Evolutionary conservation across 345 rosid species (phyloP), one percentile per base, ranked within the genome.

Genomic region (Cardamine resedifolia): DNA sequence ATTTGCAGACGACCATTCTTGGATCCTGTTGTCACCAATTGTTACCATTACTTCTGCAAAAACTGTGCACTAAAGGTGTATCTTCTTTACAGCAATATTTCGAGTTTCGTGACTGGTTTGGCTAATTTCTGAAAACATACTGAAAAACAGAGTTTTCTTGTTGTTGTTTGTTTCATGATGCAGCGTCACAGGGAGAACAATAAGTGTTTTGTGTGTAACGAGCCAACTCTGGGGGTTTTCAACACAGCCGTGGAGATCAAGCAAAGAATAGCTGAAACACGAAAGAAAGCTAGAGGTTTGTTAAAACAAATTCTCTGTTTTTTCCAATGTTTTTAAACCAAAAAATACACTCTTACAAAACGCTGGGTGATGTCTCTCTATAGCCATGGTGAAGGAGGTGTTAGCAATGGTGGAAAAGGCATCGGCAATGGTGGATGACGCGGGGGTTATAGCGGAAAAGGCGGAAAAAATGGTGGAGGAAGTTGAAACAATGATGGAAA

Each of bases 11-110:
- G 75, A 30, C 86, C 85, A 2, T 91, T 87, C 81, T 83, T 79
- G 51, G 84, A 87, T 82, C 96, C 91, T 28, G 85, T 89, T 28
- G 78, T 87, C 38, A 89, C 93, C 0, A 87, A 81, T 31, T 91
- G 96, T 83, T 76, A 80, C 57, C 96, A 89, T 71, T 87, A 85
- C 78, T 91, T 91, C 67, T 91, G 91, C 18, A 80, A 86, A 70
- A 85, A 79, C 44, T 91, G 96, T 62, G 93, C 96, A 68, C 76
- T 86, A 45, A 84, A 85, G 97, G 97, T 88, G 45, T 27, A 5
- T 28, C 20, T 12, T 39, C 41, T 41, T 8, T 1, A 39, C 27
- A 27, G 16, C 16, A 23, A 34, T 6, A 38, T n/a, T 24, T 4
- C 9, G 34, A 63, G 20, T n/a, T 26, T 41, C 45, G 45, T 38